phyloP scores from a whole-genome alignment of 306 rosid species.

The Phaseolus lunatus region DNA sequence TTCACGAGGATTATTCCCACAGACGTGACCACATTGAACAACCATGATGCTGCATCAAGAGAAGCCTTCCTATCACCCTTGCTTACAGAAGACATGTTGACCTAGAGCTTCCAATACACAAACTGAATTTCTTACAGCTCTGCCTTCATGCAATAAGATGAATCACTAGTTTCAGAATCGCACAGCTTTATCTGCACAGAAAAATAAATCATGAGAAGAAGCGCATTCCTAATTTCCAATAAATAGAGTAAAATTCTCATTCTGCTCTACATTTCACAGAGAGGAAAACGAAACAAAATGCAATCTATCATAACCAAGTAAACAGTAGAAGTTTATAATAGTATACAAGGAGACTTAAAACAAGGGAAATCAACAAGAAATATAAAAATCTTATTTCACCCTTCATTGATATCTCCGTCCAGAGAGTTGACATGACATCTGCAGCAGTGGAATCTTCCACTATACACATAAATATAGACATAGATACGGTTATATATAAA shows the following conservation, averaged over 20 bases:
- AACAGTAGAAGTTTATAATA: conserved; percentile 6
- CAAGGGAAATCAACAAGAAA: conserved; percentile 17
- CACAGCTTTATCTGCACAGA: conserved; percentile 47
- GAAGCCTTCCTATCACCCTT: conserved; percentile 77
- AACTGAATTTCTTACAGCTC: conserved; percentile 40
- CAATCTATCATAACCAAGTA: not conserved
- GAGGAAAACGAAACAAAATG: not conserved
- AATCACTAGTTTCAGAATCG: conserved; percentile 34
- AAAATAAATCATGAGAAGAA: conserved; percentile 44
- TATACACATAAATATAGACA: not conserved
- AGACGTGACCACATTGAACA: conserved; percentile 86
- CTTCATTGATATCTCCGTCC: not conserved
- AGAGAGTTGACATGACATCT: conserved; percentile 1
- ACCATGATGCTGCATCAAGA: conserved; percentile 81
- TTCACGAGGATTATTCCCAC: conserved; percentile 86
- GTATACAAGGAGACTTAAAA: conserved; percentile 19
- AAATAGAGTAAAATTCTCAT: not conserved
- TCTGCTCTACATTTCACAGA: conserved; percentile 13
- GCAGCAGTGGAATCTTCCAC: conserved; percentile 21
- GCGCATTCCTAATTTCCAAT: conserved; percentile 24
- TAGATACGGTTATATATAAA: not conserved
- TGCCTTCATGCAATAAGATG: conserved; percentile 42
- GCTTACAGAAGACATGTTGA: conserved; percentile 66
- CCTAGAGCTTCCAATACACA: conserved; percentile 38
- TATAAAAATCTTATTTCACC: conserved; percentile 13